These are phyloP conservation scores for Saccharomyces cerevisiae DNA, from an alignment of 805 yeast genomes.

Conservation along the genomic window DNA sequence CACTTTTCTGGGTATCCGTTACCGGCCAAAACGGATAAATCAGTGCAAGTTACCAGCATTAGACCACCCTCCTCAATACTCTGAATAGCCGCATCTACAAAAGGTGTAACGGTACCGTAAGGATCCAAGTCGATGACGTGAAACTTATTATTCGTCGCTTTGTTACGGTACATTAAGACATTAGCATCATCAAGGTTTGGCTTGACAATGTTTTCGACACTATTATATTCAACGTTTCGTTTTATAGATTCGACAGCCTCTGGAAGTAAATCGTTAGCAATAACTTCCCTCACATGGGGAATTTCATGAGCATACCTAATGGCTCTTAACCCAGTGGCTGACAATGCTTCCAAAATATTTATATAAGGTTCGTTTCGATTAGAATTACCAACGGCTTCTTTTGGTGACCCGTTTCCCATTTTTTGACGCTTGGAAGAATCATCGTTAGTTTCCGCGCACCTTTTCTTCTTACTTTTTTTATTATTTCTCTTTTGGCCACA, in stretches of 20 bases:
- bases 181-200: conserved; percentile 89
- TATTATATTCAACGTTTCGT: conserved; percentile 61
- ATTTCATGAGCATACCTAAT: conserved; percentile 89
- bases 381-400: neutral
- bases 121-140: conserved; percentile 94
- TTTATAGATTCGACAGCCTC: conserved; percentile 80
- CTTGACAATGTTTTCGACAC: conserved; percentile 45
- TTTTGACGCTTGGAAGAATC: conserved; percentile 22
- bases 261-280: conserved; percentile 84
- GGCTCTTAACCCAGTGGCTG: conserved; percentile 93
- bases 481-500: conserved; percentile 12
- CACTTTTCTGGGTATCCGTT: conserved; percentile 95
- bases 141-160: conserved; percentile 40
- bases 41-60: conserved; percentile 89
- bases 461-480: conserved; percentile 13
- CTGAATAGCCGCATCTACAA: conserved; percentile 85
- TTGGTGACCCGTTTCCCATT: conserved; percentile 20
- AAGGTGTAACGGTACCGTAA: conserved; percentile 95
- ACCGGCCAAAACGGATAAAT: conserved; percentile 91
- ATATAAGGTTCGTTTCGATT: conserved; percentile 38
- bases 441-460: conserved; percentile 5
- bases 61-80: conserved; percentile 78
- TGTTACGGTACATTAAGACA: conserved; percentile 54
- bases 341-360: conserved; percentile 76
- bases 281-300: conserved; percentile 59